Conservation (phyloP, 2,329 filamentous ascomycete genomes). For the Trichoderma arundinaceum region DNA sequence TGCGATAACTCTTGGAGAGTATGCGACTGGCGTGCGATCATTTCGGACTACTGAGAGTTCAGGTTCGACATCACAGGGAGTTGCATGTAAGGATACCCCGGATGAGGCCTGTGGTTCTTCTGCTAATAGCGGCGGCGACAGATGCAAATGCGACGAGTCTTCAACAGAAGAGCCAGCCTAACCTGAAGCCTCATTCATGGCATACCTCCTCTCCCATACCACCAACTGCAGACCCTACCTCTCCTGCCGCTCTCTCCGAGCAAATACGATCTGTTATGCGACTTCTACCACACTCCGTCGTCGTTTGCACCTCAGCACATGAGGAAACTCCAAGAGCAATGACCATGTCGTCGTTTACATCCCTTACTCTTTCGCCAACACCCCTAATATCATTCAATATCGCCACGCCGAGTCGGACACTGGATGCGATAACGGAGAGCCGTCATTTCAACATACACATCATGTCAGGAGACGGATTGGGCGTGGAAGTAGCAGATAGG, state of each 20-base stretch:
- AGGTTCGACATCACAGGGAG: neutral
- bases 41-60: neutral
- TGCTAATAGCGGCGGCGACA: neutral
- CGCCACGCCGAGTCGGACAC: conserved; percentile 60
- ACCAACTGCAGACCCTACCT: conserved; percentile 46
- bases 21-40: conserved; percentile 26
- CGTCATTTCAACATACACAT: conserved; percentile 61
- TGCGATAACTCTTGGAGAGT: conserved; percentile 32
- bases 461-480: conserved; percentile 53
- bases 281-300: conserved; percentile 59
- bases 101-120: neutral
- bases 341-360: conserved; percentile 66
- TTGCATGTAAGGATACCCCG: neutral
- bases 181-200: conserved; percentile 36
- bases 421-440: conserved; percentile 55
- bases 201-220: conserved; percentile 39
- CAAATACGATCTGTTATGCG: conserved; percentile 61
- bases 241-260: conserved; percentile 48
- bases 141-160: neutral
- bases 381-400: conserved; percentile 64
- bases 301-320: conserved; percentile 59
- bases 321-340: conserved; percentile 52
- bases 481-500: conserved; percentile 57
- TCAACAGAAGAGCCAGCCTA: neutral
- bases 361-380: conserved; percentile 56